A percentile compares a stretch with the other conserved stretches of the same genome.
phyloP scores from a whole-genome alignment of 2,329 filamentous ascomycete species.

The Didymella lethalis region DNA sequence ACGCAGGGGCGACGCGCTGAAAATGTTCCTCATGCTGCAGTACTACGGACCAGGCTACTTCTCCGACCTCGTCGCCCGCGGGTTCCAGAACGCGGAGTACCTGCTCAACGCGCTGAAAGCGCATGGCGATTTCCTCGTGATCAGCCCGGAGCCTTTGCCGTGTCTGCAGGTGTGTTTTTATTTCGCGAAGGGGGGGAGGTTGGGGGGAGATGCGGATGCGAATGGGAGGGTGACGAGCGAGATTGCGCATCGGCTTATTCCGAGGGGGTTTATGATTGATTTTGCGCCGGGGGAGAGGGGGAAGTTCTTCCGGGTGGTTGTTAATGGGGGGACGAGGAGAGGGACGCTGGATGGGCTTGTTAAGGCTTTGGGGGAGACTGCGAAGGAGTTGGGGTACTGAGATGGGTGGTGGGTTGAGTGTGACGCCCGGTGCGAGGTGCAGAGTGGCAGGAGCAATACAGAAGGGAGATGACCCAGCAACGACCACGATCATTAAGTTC shows the following conservation, averaged over 20 bases:
- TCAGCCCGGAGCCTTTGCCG: constrained; percentile 75
- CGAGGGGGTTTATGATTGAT: constrained; percentile 73
- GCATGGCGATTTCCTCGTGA: constrained; percentile 70
- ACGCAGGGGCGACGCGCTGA: constrained; percentile 82
- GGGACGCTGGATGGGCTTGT: constrained; percentile 71
- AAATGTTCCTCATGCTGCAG: constrained; percentile 86
- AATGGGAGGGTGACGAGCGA: constrained; percentile 65
- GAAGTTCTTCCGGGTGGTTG: constrained; percentile 73
- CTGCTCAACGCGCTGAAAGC: constrained; percentile 68
- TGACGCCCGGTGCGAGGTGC: no score
- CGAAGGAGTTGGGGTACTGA: constrained; percentile 43
- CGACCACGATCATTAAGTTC: no score
- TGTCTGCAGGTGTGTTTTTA: constrained; percentile 98
- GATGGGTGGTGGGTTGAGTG: no score
- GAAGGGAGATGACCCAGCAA: no score
- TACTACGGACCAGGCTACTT: constrained; percentile 86
- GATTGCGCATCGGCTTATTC: constrained; percentile 63
- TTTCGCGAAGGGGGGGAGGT: constrained; percentile 67
- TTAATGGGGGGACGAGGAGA: constrained; percentile 67
- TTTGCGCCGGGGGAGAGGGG: constrained; percentile 69
- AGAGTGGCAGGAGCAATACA: no score
- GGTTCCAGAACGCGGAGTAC: constrained; percentile 74
- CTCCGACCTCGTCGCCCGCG: constrained; percentile 67
- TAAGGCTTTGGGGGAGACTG: constrained; percentile 62
- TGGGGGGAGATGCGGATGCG: constrained; percentile 55